A percentile compares a stretch with the other conserved stretches of the same genome.
Evolutionary conservation across 1,139 yeast genomes (phyloP).

Genomic region (Candida tetrigidarum): DNA sequence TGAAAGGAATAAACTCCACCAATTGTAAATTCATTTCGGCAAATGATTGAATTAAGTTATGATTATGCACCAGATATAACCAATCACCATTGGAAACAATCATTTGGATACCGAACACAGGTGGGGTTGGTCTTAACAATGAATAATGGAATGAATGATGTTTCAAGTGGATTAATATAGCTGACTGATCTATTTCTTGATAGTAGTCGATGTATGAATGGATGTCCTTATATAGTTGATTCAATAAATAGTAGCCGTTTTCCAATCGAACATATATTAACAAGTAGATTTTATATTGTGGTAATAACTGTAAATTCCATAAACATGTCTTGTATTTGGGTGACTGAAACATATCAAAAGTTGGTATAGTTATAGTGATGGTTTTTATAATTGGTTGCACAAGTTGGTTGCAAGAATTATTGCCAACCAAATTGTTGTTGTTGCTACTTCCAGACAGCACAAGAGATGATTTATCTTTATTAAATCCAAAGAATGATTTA

Average conservation of each 20-base stretch:
- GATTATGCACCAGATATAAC: slow-evolving; percentile 7
- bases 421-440: neutral
- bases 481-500: slow-evolving; percentile 10
- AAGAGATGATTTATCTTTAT: slow-evolving; percentile 1
- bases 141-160: slow-evolving; percentile 3
- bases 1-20: slow-evolving; percentile 4
- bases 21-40: slow-evolving; percentile 14
- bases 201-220: slow-evolving; percentile 8
- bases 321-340: neutral
- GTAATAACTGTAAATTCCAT: slow-evolving; percentile 5
- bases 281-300: slow-evolving; percentile 6
- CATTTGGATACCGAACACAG: slow-evolving; percentile 10
- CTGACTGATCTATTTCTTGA: slow-evolving; percentile 10
- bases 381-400: slow-evolving; percentile 1
- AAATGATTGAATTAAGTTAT: neutral
- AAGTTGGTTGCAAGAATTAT: slow-evolving; percentile 8
- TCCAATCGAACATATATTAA: slow-evolving; percentile 8
- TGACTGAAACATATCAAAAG: slow-evolving; percentile 7
- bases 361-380: slow-evolving; percentile 7
- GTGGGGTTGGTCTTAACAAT: slow-evolving; percentile 7
- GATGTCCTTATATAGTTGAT: slow-evolving; percentile 4
- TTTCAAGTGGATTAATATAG: slow-evolving; percentile 12
- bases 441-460: neutral
- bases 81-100: slow-evolving; percentile 1
- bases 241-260: slow-evolving; percentile 4